Conservation (phyloP, 306 rosid species). For the Cicer pinnatifidum region DNA sequence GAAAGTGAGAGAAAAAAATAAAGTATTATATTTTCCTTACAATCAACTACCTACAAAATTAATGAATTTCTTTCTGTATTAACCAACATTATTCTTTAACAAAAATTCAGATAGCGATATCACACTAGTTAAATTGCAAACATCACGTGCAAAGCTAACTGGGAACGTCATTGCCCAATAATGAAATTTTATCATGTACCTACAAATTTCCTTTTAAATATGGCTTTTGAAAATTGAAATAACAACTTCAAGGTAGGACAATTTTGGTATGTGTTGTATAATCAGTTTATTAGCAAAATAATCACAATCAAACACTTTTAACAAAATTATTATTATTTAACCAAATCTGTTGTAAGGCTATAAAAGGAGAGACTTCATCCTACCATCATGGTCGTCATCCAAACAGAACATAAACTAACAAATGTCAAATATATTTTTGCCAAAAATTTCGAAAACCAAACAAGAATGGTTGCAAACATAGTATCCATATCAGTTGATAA, state of each 20-base stretch:
- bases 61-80: background rate
- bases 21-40: background rate
- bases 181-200: background rate
- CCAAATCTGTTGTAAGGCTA: background rate
- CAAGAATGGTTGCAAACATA: background rate
- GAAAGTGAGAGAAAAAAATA: background rate
- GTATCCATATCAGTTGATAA: background rate
- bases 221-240: background rate
- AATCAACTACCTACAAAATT: background rate
- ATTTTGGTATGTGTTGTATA: background rate
- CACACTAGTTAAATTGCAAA: background rate
- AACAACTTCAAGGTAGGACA: background rate
- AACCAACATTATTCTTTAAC: background rate
- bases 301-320: constrained; percentile 22
- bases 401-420: constrained; percentile 5
- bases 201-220: background rate
- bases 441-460: constrained; percentile 6
- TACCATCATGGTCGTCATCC: background rate
- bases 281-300: background rate
- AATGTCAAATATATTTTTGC: constrained; percentile 3
- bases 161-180: background rate
- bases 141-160: background rate
- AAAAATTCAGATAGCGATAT: background rate
- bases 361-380: background rate
- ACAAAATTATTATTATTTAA: background rate